phyloP scores from a whole-genome alignment of 1,284 basidiomycete genomes.

The Apiotrichum domesticum region DNA sequence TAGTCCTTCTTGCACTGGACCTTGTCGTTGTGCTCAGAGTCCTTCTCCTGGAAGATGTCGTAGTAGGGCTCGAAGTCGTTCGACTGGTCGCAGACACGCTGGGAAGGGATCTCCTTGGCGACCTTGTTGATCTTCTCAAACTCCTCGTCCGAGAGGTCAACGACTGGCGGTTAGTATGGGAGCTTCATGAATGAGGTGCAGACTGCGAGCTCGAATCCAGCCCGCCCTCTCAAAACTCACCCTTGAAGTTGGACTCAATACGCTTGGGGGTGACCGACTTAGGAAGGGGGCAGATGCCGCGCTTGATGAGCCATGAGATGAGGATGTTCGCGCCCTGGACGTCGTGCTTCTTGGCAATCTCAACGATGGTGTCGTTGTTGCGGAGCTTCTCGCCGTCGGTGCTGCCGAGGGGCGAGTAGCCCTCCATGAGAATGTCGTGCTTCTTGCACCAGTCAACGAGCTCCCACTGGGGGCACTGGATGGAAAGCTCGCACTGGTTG shows the following conservation, averaged over 20 bases:
- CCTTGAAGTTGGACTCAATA: slow-evolving; percentile 45
- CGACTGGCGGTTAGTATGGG: slow-evolving; percentile 3
- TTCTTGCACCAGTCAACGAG: slow-evolving; percentile 59
- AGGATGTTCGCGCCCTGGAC: slow-evolving; percentile 72
- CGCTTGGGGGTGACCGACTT: slow-evolving; percentile 48
- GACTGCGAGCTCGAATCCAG: no score
- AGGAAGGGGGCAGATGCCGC: slow-evolving; percentile 55
- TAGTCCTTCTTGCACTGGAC: slow-evolving; percentile 15
- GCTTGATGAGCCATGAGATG: slow-evolving; percentile 72
- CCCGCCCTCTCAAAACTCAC: slow-evolving; percentile 16
- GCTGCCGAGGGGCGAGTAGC: slow-evolving; percentile 71
- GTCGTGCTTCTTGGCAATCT: slow-evolving; percentile 58
- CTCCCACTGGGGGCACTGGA: slow-evolving; percentile 75
- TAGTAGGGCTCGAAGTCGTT: slow-evolving; percentile 27
- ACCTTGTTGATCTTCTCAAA: slow-evolving; percentile 36
- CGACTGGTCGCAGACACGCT: slow-evolving; percentile 44
- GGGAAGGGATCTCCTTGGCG: slow-evolving; percentile 30
- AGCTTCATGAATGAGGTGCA: no score
- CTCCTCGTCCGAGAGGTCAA: slow-evolving; percentile 40
- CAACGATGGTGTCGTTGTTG: slow-evolving; percentile 55
- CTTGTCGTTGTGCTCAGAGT: slow-evolving; percentile 50
- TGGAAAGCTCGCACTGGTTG: slow-evolving; percentile 72
- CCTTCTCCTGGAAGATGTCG: slow-evolving; percentile 52
- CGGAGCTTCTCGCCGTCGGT: slow-evolving; percentile 63
- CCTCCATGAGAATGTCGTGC: slow-evolving; percentile 62